Evolutionary conservation across 495 filamentous ascomycete genomes (phyloP), one percentile per base, ranked within the genome.

Genomic region (Daldinia childiae): DNA sequence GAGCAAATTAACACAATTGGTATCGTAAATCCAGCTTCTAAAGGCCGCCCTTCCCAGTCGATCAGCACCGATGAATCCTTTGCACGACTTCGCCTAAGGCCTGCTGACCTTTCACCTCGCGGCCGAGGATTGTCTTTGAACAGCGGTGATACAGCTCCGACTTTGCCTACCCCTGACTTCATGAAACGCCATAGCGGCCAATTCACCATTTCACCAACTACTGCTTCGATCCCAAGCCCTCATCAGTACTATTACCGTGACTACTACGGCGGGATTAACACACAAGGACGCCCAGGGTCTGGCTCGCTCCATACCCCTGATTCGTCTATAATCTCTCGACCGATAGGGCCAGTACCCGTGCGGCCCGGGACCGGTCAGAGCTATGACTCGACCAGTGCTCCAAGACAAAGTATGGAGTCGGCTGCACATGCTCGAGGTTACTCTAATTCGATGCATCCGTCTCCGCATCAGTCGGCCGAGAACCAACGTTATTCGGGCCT

Each of bases 111-210:
- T 19, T 78, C 77, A 17, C 76, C 80, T 45, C 82, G 81, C 39
- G 74, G 74, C 54, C 76, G 90, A 6, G 88, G 89, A 17, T 66
- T 86, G 14, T 94, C 89, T 11, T 64, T 91, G 57, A 88, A 86
- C 68, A 87, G 86, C 68, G 87, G 86, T 68, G 91, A 93, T 29
- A 79, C 84, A 30, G 89, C 89, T 3, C 90, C 91, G 1, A 87
- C 64, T 82, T 80, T 82, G 64, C 88, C 81, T 72, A 89, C 80
- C 60, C 87, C 84, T 1, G 87, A 88, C 52, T 86, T 87, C 69
- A 79, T 78, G 36, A 87, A 86, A 59, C 84, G 85, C 26, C 79
- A 87, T 60, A 89, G 86, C 62, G 86, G 85, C 19, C 81, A 87
- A 34, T 87, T 88, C 65, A 80, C 78, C 34, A 74, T 88, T 27